Base-by-base conservation (phyloP, 2,329 filamentous ascomycete species). In the Aaosphaeria pasadenensis region DNA sequence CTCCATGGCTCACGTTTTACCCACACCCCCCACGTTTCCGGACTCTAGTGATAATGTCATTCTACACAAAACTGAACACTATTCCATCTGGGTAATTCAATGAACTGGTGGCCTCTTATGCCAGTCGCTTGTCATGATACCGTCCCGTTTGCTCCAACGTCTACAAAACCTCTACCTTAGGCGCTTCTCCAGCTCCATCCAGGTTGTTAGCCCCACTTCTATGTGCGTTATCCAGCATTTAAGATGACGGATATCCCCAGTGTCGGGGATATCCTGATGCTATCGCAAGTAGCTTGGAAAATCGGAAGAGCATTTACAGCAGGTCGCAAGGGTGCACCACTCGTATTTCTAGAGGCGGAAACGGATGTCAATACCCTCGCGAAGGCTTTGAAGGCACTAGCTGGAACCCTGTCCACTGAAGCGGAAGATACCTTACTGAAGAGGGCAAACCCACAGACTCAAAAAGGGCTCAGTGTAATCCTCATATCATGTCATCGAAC, bases 201-300 rank as follows among this genome's bases (percentile, higher is more conserved):
- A 3, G 17, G 17, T 36, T 36, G 33, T 4, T 9, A 36, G 33
- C 7, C 33, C 33, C 33, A 36, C 33, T 36, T 36, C 17, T 24
- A 36, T 36, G 33, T 36, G 33, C n/a, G 33, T 9, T 9, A 9
- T 9, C 33, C n/a, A 9, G 7, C 33, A 9, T 9, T 46, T 47
- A 55, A 46, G 29, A 71, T 69, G 66, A 47, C 62, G 44, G 58
- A 44, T 7, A 45, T 66, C 50, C 66, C 64, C 48, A 71, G 53
- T 30, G 60, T 68, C 49, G 74, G 73, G 47, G 74, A 76, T 59
- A 72, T 76, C 17, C 55, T 77, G 38, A 71, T 74, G 67, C 64
- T 76, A 11, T 75, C 72, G 5, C 73, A 76, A 55, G 64, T 70
- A 39, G 73, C 74, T 24, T 76, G 73, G 73, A 74, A 69, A 51